These are phyloP conservation scores for Aspergillus tamarii DNA, from an alignment of 2,329 filamentous ascomycete genomes.

Conservation along the genomic window DNA sequence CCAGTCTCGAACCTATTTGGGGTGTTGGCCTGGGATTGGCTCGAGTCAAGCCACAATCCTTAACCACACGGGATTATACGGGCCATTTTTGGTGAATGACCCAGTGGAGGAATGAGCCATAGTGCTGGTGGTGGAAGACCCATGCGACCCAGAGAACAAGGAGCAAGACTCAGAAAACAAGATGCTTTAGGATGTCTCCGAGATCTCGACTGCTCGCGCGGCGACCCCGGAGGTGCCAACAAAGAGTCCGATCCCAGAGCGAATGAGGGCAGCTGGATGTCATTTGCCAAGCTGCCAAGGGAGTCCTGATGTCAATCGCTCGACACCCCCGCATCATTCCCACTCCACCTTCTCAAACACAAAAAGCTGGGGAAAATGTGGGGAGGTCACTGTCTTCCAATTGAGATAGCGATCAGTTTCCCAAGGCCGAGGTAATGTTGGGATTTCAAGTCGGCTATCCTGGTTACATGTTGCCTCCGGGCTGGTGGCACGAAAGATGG, in stretches of 20 bases:
- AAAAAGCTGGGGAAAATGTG: slow-evolving; percentile 4
- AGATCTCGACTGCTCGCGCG: neutral
- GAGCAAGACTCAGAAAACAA: too few relatives aligned
- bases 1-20: neutral
- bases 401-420: slow-evolving; percentile 2
- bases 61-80: neutral
- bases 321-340: neutral
- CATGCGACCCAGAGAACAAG: neutral
- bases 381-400: neutral
- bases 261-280: neutral
- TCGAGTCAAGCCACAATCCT: neutral
- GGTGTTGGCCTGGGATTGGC: neutral
- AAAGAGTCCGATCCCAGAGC: neutral
- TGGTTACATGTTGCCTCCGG: neutral
- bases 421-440: neutral
- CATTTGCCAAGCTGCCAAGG: neutral
- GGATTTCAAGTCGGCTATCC: neutral
- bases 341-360: slow-evolving; percentile 4
- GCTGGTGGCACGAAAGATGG: neutral
- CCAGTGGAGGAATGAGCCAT: neutral
- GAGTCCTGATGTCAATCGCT: slow-evolving; percentile 5
- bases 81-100: neutral
- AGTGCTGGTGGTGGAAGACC: neutral
- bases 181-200: neutral
- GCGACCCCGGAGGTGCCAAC: neutral